Conservation (phyloP, 2,329 filamentous ascomycete genomes). For the Phialemoniopsis sp. region DNA sequence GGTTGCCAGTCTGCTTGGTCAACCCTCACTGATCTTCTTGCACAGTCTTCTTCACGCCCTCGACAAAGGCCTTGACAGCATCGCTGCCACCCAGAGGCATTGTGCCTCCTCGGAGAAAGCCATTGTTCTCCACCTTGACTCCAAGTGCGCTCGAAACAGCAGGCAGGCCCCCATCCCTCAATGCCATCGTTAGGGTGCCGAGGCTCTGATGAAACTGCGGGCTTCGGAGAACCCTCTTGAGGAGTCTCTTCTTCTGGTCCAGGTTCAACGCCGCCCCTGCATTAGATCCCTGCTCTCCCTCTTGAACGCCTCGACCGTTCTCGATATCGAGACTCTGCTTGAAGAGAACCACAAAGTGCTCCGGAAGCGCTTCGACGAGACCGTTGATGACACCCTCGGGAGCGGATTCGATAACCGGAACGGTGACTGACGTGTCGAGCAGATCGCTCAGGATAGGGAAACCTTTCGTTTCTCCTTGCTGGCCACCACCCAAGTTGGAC, state of each 20-base stretch:
- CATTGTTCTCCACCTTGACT: constrained; percentile 79
- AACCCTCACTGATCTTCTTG: constrained; percentile 54
- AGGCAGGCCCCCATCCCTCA: constrained; percentile 86
- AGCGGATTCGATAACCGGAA: constrained; percentile 67
- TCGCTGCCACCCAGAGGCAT: constrained; percentile 83
- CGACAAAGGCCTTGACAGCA: constrained; percentile 85
- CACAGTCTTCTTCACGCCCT: constrained; percentile 79
- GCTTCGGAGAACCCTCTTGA: constrained; percentile 79
- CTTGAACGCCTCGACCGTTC: too few relatives aligned
- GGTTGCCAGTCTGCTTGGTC: too few relatives aligned
- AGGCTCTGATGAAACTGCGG: constrained; percentile 90
- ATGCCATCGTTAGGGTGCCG: constrained; percentile 77
- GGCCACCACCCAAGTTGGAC: constrained; percentile 30
- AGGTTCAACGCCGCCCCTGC: constrained; percentile 70
- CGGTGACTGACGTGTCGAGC: constrained; percentile 70
- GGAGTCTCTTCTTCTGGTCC: constrained; percentile 73
- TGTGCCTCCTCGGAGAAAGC: constrained; percentile 70
- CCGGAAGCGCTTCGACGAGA: too few relatives aligned
- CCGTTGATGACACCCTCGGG: constrained; percentile 40
- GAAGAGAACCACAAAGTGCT: constrained; percentile 56
- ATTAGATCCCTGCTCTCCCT: background rate
- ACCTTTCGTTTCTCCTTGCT: constrained; percentile 42
- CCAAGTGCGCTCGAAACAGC: constrained; percentile 83
- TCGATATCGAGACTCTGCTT: constrained; percentile 54
- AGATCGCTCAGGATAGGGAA: constrained; percentile 87